Evolutionary conservation across 208 protist species (phyloP), one percentile per base, ranked within the genome.

Genomic region (Angomonas deanei): DNA sequence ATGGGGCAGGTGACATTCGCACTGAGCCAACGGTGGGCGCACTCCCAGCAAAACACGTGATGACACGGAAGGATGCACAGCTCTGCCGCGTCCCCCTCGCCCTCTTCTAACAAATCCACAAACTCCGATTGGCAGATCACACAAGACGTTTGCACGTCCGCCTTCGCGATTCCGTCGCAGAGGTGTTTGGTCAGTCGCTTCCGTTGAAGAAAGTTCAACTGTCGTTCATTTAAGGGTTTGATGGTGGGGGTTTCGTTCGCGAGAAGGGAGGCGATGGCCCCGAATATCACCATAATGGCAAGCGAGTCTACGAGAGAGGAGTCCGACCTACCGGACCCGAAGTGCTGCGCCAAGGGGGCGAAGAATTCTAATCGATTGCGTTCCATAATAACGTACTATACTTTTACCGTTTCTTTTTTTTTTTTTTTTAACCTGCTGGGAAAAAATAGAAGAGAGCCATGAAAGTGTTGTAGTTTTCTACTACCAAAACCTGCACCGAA

Each of bases 61-160:
- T 81, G 71, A 61, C 84, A 91, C 33, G 84, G 84, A 10, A 91
- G 76, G n/a, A 76, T 64, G 34, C 73, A 78, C 17, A 87, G 72
- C 23, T 66, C 36, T 1, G 49, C 23, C 15, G 54, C 21, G 24
- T n/a, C 13, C 13, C 36, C 39, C 1, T 10, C 11, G 15, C 36
- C 15, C 11, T 42, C 36, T 15, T 5, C 31, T 5, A 66, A 5
- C 0, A 66, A 42, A 1, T 57, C 58, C 1, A 23, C 15, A 24
- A 63, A 70, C n/a, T 34, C 46, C 38, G 50, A 47, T 15, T 30
- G 54, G 21, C 63, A 74, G 10, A 70, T 15, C 8, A 15, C 15
- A 42, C 36, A 42, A 8, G 36, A n/a, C 11, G 8, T 15, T n/a
- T 42, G 36, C 8, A 8, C 15, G 36, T 8, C 15, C 11, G 36